phyloP scores from a whole-genome alignment of 352 stramenopile species.

The Phytophthora pluvialis region DNA sequence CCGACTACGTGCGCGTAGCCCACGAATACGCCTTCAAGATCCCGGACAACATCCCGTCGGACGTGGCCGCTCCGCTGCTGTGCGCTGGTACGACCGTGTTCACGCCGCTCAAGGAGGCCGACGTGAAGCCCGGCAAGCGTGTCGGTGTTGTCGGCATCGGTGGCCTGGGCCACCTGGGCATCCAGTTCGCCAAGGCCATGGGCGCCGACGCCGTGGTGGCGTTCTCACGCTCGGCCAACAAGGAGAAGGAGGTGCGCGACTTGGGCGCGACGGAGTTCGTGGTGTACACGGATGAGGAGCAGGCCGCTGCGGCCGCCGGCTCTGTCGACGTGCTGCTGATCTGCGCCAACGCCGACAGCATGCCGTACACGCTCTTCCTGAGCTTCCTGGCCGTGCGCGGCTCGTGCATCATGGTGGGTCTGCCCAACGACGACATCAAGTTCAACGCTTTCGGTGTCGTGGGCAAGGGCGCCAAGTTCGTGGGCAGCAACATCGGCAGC shows the following conservation, averaged over 20 bases:
- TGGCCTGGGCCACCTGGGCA: conserved; percentile 84
- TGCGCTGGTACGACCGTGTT: conserved; percentile 26
- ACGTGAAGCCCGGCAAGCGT: conserved; percentile 52
- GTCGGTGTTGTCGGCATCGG: conserved; percentile 85
- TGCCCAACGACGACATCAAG: conserved; percentile 65
- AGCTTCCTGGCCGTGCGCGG: conserved; percentile 60
- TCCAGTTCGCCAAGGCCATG: conserved; percentile 85
- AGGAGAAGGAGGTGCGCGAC: conserved; percentile 55
- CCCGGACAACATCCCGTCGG: conserved; percentile 28
- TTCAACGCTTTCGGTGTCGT: conserved; percentile 65
- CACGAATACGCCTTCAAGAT: conserved; percentile 62
- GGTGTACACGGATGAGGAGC: conserved; percentile 53
- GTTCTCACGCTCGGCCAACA: conserved; percentile 69
- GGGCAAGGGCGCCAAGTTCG: conserved; percentile 40
- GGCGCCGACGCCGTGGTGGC: conserved; percentile 59
- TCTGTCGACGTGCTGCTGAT: conserved; percentile 78
- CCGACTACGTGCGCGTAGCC: conserved; percentile 66
- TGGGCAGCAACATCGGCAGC: conserved; percentile 57
- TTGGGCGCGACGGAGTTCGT: conserved; percentile 77
- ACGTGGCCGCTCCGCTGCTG: conserved; percentile 22
- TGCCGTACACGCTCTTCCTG: conserved; percentile 61
- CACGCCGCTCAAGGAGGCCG: conserved; percentile 49
- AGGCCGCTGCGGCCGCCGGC: conserved; percentile 20
- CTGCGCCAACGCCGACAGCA: conserved; percentile 66
- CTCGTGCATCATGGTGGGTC: conserved; percentile 71